Conservation (phyloP, 306 rosid genomes). For the Sophora flavescens region DNA sequence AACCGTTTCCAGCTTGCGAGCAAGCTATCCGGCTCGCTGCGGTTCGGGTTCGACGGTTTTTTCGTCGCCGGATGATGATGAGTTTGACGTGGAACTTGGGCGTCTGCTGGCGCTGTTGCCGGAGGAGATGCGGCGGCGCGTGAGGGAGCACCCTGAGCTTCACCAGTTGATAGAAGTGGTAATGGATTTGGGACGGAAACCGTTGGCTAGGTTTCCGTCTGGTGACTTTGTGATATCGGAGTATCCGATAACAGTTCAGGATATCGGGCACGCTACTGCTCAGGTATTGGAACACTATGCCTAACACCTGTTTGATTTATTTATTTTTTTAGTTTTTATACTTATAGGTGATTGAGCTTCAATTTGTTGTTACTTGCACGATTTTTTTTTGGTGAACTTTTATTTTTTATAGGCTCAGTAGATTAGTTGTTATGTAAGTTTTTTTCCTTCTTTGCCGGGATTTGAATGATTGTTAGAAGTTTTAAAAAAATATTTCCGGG, state of each 20-base stretch:
- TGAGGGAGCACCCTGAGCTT: slow-evolving; percentile 73
- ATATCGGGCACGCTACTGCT: slow-evolving; percentile 83
- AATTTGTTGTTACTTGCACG: background rate
- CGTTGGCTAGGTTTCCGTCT: slow-evolving; percentile 87
- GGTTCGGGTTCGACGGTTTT: slow-evolving; percentile 39
- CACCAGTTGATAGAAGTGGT: slow-evolving; percentile 85
- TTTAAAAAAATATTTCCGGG: too few relatives aligned
- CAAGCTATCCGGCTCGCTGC: slow-evolving; percentile 34
- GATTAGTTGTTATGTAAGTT: too few relatives aligned
- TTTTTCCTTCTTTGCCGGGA: too few relatives aligned
- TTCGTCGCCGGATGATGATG: slow-evolving; percentile 59
- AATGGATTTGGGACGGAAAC: slow-evolving; percentile 96
- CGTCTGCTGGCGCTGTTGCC: slow-evolving; percentile 79
- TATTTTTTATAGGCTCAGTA: too few relatives aligned
- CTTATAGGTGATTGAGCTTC: background rate
- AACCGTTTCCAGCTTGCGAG: slow-evolving; percentile 50
- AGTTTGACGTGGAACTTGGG: slow-evolving; percentile 69
- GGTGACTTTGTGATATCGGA: slow-evolving; percentile 83
- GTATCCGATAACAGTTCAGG: slow-evolving; percentile 69
- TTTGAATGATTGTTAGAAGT: too few relatives aligned
- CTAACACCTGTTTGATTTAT: slow-evolving; percentile 43
- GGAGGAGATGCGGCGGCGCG: slow-evolving; percentile 80
- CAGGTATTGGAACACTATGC: slow-evolving; percentile 57
- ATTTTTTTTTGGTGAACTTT: too few relatives aligned
- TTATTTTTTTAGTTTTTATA: background rate